A percentile compares a stretch with the other conserved stretches of the same genome.
Conservation (phyloP, 768 basidiomycete genomes). For the Tricholoma hemisulphureum region DNA sequence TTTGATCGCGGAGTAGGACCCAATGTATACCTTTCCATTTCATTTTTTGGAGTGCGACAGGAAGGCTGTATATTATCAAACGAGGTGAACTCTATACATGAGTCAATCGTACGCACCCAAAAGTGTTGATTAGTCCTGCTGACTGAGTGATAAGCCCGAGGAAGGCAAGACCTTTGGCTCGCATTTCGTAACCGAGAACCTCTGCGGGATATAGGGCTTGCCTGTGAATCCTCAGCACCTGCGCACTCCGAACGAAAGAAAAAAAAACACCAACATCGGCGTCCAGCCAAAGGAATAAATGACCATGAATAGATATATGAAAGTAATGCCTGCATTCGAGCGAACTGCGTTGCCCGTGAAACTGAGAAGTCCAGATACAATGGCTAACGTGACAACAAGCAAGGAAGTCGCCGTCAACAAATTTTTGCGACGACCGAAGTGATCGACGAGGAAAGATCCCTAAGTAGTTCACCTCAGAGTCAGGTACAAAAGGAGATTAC, state of each 20-base stretch:
- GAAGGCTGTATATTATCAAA: conserved; percentile 30
- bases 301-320: conserved; percentile 51
- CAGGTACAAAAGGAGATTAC: not conserved
- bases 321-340: conserved; percentile 51
- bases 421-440: conserved; percentile 46
- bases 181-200: conserved; percentile 47
- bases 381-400: conserved; percentile 41
- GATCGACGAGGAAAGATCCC: conserved; percentile 49
- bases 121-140: conserved; percentile 48
- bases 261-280: conserved; percentile 38
- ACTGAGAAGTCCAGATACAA: conserved; percentile 47
- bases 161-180: conserved; percentile 53
- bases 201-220: conserved; percentile 57
- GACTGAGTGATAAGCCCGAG: conserved; percentile 44
- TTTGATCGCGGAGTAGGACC: not conserved
- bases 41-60: conserved; percentile 44
- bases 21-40: conserved; percentile 44
- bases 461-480: conserved; percentile 9
- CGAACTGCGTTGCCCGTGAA: conserved; percentile 31
- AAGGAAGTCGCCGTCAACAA: conserved; percentile 39
- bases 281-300: conserved; percentile 58
- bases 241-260: not conserved
- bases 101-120: conserved; percentile 33
- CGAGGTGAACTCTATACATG: not conserved
- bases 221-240: conserved; percentile 22